These are phyloP conservation scores for Ceratocystis huliohia DNA, from an alignment of 2,329 filamentous ascomycete genomes.

Conservation along the genomic window DNA sequence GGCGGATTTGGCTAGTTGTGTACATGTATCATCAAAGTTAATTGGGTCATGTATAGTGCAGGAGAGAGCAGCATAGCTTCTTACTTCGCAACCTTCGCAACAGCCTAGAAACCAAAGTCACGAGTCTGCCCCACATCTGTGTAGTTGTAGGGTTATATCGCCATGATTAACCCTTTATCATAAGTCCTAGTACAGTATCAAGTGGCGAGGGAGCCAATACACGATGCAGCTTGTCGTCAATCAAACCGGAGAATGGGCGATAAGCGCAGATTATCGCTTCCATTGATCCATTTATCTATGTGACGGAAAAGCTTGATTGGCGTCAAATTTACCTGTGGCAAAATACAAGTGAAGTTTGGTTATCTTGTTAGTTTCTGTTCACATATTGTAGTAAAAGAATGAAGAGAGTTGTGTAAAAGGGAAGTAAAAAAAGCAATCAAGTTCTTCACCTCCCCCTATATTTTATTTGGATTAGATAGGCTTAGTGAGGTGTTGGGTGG, in stretches of 20 bases:
- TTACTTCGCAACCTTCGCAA: neutral
- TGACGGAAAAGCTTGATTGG: neutral
- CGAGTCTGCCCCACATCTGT: neutral
- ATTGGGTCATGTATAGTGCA: too few relatives aligned
- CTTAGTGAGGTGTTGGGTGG: too few relatives aligned
- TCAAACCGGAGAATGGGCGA: neutral
- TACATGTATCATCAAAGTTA: too few relatives aligned
- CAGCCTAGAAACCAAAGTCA: neutral
- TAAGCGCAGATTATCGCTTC: neutral
- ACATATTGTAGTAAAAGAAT: too few relatives aligned
- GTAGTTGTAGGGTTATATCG: neutral
- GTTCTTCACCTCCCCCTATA: too few relatives aligned
- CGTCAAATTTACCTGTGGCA: neutral
- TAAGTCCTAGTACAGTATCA: neutral
- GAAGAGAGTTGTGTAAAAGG: too few relatives aligned
- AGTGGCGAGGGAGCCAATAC: neutral
- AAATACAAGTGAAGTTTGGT: neutral
- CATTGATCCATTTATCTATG: neutral
- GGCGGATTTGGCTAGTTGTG: too few relatives aligned
- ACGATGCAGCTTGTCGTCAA: neutral
- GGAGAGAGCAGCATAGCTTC: too few relatives aligned
- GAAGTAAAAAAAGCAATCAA: too few relatives aligned
- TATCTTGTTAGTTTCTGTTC: too few relatives aligned
- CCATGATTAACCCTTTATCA: neutral
- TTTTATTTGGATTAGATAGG: too few relatives aligned